phyloP scores from a whole-genome alignment of 2,329 filamentous ascomycete species.

The Rhynchosporium agropyri region DNA sequence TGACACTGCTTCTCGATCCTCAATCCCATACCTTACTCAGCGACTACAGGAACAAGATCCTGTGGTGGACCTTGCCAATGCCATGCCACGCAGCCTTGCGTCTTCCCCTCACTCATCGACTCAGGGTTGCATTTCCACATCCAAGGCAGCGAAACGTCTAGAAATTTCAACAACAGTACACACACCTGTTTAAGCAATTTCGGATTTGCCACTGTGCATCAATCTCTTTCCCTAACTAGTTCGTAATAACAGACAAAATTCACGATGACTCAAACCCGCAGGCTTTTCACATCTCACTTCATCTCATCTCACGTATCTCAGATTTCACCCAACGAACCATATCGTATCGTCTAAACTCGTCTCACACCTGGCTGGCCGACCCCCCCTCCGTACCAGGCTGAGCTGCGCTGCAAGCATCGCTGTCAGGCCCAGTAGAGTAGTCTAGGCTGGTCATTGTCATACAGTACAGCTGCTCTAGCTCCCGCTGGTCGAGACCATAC shows the following conservation, averaged over 20 bases:
- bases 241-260: too few species aligned
- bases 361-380: slow-evolving; percentile 5
- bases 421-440: slow-evolving; percentile 21
- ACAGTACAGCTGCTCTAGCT: slow-evolving; percentile 4
- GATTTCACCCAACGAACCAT: neutral
- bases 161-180: slow-evolving; percentile 1
- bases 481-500: slow-evolving; percentile 6
- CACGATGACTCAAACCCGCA: slow-evolving; percentile 1
- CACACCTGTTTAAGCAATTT: too few species aligned
- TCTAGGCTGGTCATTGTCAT: neutral
- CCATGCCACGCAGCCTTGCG: slow-evolving; percentile 25
- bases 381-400: slow-evolving; percentile 22
- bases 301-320: too few species aligned
- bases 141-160: slow-evolving; percentile 24
- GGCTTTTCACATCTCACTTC: too few species aligned
- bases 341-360: neutral
- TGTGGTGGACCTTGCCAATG: slow-evolving; percentile 11
- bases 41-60: neutral
- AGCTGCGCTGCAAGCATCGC: slow-evolving; percentile 13
- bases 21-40: slow-evolving; percentile 19
- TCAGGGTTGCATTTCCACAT: slow-evolving; percentile 21
- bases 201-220: too few species aligned
- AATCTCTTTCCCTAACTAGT: too few species aligned
- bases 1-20: slow-evolving; percentile 15
- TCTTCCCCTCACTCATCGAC: slow-evolving; percentile 12